Percentiles rank a stretch among this genome's conserved stretches.
These are phyloP conservation scores for Rhododendron williamsianum DNA, from an alignment of 148 eudicot species.

Conservation along the genomic window DNA sequence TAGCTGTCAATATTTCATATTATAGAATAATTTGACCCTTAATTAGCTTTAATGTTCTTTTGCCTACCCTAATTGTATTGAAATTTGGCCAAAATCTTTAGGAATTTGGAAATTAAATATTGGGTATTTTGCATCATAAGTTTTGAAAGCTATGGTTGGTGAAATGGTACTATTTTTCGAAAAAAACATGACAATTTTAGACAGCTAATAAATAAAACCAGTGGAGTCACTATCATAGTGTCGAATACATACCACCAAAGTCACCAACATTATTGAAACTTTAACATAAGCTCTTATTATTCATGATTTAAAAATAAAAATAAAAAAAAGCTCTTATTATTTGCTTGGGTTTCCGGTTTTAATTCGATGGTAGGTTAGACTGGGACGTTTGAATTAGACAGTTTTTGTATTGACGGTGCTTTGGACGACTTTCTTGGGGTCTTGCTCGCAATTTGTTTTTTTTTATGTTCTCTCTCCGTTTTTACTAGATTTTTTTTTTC, in stretches of 20 bases:
- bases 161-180: neutral
- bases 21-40: neutral
- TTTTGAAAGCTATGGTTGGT: neutral
- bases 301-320: no score
- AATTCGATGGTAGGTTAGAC: neutral
- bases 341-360: neutral
- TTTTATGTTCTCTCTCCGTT: no score
- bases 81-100: neutral
- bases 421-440: no score
- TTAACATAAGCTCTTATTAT: neutral
- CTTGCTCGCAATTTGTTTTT: no score
- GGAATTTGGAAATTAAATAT: neutral
- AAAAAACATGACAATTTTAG: neutral
- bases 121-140: neutral
- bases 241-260: neutral
- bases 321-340: neutral
- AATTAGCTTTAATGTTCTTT: neutral
- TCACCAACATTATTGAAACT: neutral
- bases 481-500: no score
- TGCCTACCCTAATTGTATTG: neutral
- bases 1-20: neutral
- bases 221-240: neutral
- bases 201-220: neutral
- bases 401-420: neutral
- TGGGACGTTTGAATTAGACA: neutral